Conservation (phyloP, 2,329 filamentous ascomycete species). For the Cladophialophora yegresii region DNA sequence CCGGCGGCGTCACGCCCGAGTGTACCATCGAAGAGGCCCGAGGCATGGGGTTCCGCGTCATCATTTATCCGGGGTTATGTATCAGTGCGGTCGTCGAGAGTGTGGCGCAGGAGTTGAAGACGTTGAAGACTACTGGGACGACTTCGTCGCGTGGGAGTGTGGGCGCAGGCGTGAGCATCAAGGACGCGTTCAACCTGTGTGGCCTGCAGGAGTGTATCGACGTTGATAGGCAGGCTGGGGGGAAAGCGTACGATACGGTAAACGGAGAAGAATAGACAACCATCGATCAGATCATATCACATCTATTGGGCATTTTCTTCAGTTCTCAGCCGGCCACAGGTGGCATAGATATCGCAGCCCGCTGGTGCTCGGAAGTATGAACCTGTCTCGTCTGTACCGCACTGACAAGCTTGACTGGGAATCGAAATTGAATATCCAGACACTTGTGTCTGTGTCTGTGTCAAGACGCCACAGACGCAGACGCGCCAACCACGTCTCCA, state of each 20-base stretch:
- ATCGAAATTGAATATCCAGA: too few species aligned
- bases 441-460: too few species aligned
- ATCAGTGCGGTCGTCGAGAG: slow-evolving; percentile 44
- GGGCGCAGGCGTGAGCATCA: slow-evolving; percentile 41
- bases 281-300: too few species aligned
- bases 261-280: background rate
- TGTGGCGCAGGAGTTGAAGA: slow-evolving; percentile 44
- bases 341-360: too few species aligned
- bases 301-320: too few species aligned
- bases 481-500: too few species aligned
- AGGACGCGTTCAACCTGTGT: slow-evolving; percentile 49
- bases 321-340: too few species aligned
- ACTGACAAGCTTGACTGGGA: too few species aligned
- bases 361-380: too few species aligned
- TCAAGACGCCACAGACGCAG: too few species aligned
- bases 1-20: slow-evolving; percentile 47
- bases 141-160: slow-evolving; percentile 33
- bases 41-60: slow-evolving; percentile 47
- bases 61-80: slow-evolving; percentile 48
- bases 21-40: slow-evolving; percentile 44
- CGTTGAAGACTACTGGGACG: slow-evolving; percentile 43
- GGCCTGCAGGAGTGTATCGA: slow-evolving; percentile 47
- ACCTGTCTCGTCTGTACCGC: too few species aligned
- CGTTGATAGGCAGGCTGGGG: slow-evolving; percentile 46
- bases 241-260: slow-evolving; percentile 34